These are phyloP conservation scores for Biscogniauxia sp. DNA, from an alignment of 2,329 filamentous ascomycete species.

Conservation along the genomic window DNA sequence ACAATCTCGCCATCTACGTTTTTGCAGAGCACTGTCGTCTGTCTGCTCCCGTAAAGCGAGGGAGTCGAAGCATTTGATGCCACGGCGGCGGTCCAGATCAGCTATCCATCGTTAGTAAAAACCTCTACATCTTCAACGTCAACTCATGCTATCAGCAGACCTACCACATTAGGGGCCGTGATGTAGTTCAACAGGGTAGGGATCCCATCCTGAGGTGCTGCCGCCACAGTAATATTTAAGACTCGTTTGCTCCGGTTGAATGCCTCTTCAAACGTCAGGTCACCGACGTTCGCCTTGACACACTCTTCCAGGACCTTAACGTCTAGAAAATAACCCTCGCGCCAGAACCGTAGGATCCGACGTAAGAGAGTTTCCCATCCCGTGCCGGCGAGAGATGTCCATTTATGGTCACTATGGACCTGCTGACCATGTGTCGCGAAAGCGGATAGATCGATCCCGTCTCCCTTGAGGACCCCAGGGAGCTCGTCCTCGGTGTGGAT, in stretches of 20 bases:
- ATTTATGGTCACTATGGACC: slow-evolving; percentile 27
- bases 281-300: slow-evolving; percentile 79
- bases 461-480: slow-evolving; percentile 70
- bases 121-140: neutral
- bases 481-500: slow-evolving; percentile 86
- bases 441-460: slow-evolving; percentile 78
- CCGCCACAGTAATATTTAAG: slow-evolving; percentile 87
- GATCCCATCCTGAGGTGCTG: slow-evolving; percentile 69
- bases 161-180: slow-evolving; percentile 86
- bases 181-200: slow-evolving; percentile 88
- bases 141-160: slow-evolving; percentile 34
- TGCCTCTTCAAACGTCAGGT: slow-evolving; percentile 90
- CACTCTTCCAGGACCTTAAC: slow-evolving; percentile 79
- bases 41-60: slow-evolving; percentile 63
- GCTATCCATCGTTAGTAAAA: slow-evolving; percentile 41
- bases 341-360: slow-evolving; percentile 65
- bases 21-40: slow-evolving; percentile 71
- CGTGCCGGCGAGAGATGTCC: slow-evolving; percentile 39
- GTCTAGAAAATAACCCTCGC: slow-evolving; percentile 81
- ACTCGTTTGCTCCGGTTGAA: slow-evolving; percentile 82
- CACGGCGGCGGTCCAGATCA: slow-evolving; percentile 78
- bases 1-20: slow-evolving; percentile 69
- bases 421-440: slow-evolving; percentile 54
- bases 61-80: slow-evolving; percentile 69
- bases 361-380: slow-evolving; percentile 61